These are phyloP conservation scores for Jatropha multifida DNA, from an alignment of 441 rosid genomes.

Conservation along the genomic window DNA sequence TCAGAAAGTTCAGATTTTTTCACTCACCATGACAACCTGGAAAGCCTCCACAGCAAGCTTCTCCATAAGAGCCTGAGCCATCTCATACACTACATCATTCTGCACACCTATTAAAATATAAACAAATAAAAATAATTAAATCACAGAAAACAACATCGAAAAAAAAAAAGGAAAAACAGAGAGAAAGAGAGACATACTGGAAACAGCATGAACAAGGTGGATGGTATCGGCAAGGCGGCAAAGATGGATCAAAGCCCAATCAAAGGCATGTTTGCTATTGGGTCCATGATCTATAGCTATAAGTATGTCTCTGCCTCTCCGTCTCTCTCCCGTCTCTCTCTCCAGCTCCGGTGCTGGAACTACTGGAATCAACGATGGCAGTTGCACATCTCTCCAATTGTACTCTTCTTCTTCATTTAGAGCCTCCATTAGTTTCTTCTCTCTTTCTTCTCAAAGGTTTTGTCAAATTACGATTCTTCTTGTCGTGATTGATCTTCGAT, in stretches of 20 bases:
- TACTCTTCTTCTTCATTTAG: constrained; percentile 55
- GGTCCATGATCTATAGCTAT: constrained; percentile 73
- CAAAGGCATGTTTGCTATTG: constrained; percentile 65
- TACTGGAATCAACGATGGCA: constrained; percentile 54
- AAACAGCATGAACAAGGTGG: constrained; percentile 82
- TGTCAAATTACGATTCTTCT: background rate
- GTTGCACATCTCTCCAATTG: constrained; percentile 55
- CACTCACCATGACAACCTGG: constrained; percentile 71
- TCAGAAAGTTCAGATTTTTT: background rate
- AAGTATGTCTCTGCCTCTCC: constrained; percentile 71
- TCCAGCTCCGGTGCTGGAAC: constrained; percentile 61
- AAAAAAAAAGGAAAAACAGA: background rate
- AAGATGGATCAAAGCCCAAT: constrained; percentile 67
- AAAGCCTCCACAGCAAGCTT: constrained; percentile 75
- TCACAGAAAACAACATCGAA: background rate
- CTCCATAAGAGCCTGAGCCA: constrained; percentile 64
- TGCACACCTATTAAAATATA: constrained; percentile 43
- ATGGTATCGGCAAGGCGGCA: constrained; percentile 79
- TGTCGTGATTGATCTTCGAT: too few species aligned
- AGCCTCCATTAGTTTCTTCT: constrained; percentile 42
- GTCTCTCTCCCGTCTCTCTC: constrained; percentile 70
- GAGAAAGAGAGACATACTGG: constrained; percentile 39
- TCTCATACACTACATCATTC: constrained; percentile 63
- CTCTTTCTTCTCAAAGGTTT: background rate
- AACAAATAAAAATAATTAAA: background rate